A percentile compares a stretch with the other conserved stretches of the same genome.
Evolutionary conservation across 257 asterid genomes (phyloP).

Genomic region (Handroanthus guayacan): DNA sequence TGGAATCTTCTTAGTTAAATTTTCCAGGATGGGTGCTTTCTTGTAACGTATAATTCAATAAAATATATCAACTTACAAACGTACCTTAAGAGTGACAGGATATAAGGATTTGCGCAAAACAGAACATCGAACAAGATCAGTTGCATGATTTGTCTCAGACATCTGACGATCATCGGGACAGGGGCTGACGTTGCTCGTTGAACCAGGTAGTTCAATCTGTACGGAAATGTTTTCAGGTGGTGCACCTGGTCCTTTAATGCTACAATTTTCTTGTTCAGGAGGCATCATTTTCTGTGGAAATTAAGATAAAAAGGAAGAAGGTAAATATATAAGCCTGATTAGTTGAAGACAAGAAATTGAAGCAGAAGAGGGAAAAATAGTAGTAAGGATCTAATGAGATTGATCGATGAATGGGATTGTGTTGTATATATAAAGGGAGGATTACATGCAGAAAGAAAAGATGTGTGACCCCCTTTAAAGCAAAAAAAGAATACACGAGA

Average conservation of each 20-base stretch:
- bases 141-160: constrained; percentile 29
- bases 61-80: not conserved
- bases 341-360: not conserved
- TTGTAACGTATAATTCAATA: not conserved
- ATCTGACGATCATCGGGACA: constrained; percentile 46
- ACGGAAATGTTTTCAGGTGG: constrained; percentile 42
- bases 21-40: too few species aligned
- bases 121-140: constrained; percentile 40
- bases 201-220: constrained; percentile 53
- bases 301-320: not conserved
- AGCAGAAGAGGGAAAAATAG: not conserved
- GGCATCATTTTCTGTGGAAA: constrained; percentile 61
- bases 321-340: not conserved
- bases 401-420: constrained; percentile 18
- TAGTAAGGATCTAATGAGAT: not conserved
- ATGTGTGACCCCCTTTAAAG: constrained; percentile 39
- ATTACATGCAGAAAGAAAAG: constrained; percentile 51
- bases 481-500: constrained; percentile 56
- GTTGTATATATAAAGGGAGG: constrained; percentile 39
- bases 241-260: constrained; percentile 35
- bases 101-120: constrained; percentile 55
- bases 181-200: constrained; percentile 55
- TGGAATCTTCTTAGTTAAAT: too few species aligned
- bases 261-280: constrained; percentile 65
- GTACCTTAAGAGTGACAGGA: constrained; percentile 72